Percentiles rank a stretch among this genome's conserved stretches.
Conservation (phyloP, 306 rosid species). For the Begonia masoniana region DNA sequence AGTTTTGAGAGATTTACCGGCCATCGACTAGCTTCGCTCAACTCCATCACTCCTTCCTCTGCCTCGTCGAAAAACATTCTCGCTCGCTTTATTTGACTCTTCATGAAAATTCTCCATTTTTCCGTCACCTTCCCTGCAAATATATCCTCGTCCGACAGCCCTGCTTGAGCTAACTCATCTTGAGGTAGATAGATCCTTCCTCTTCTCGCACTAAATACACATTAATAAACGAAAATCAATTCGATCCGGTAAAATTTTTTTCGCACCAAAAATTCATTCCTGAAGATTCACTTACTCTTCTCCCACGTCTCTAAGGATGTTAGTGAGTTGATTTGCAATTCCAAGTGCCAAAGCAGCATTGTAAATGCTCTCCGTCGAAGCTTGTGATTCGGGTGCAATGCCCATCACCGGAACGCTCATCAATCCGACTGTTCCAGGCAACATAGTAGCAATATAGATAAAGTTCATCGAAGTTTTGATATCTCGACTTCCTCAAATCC, state of each 20-base stretch:
- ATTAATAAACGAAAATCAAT: not conserved
- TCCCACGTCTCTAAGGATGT: slow-evolving; percentile 92
- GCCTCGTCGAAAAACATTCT: slow-evolving; percentile 85
- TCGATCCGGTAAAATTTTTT: too few species aligned
- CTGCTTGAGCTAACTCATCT: slow-evolving; percentile 79
- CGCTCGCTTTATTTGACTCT: slow-evolving; percentile 65
- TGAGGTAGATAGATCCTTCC: slow-evolving; percentile 91
- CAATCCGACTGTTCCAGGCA: slow-evolving; percentile 92
- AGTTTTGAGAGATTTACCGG: slow-evolving; percentile 28
- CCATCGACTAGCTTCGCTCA: slow-evolving; percentile 75
- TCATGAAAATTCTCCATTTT: slow-evolving; percentile 88
- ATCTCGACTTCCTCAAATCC: slow-evolving; percentile 75
- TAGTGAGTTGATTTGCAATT: slow-evolving; percentile 90
- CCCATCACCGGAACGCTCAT: slow-evolving; percentile 99
- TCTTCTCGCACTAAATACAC: slow-evolving; percentile 60
- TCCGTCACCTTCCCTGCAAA: slow-evolving; percentile 49
- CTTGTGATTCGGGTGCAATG: slow-evolving; percentile 55
- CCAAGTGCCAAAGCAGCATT: slow-evolving; percentile 90
- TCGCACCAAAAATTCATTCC: too few species aligned
- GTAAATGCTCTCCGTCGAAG: slow-evolving; percentile 64
- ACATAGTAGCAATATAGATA: slow-evolving; percentile 93
- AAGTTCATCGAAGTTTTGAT: slow-evolving; percentile 72
- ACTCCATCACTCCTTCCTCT: slow-evolving; percentile 70
- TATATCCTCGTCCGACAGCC: slow-evolving; percentile 75
- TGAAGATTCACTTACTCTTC: slow-evolving; percentile 55